Base-by-base conservation (phyloP, 1,139 yeast species). In the Lodderomyces pseudojiufengensis region DNA sequence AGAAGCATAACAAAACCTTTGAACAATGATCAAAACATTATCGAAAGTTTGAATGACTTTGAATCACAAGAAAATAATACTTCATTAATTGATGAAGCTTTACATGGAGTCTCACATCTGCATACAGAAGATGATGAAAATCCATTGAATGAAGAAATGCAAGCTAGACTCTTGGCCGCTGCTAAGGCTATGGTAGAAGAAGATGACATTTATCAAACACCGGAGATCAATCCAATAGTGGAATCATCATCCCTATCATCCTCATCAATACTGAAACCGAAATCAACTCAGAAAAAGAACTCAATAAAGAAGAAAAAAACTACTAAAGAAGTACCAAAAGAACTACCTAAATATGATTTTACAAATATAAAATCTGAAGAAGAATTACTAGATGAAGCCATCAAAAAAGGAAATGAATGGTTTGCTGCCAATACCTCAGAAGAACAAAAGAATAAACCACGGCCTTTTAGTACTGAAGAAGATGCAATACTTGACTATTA, bases 401-500 rank as follows among this genome's bases (percentile, higher is more conserved):
- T 31, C 7, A 16, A 27, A 15, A 29, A 25, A 29, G 27, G 34
- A 32, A 32, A 33, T 18, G 39, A 46, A 28, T 70, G 75, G 75
- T 68, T 54, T 48, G 62, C 61, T 2, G 42, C 53, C 9, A 54
- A 56, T 33, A 61, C 63, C 0, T 59, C 58, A 22, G 45, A 56
- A 2, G 49, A 48, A 21, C 48, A 47, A 3, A 57, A 57, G 30
- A 73, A 73, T 1, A 41, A 41, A 28, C 73, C 75, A 2, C 50
- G 74, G 16, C 53, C 62, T 28, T 85, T 85, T 50, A 65, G 83
- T 0, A 64, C 61, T 12, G 78, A 76, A 27, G 97, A 90, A 56
- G 78, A 73, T 30, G 69, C 63, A 14, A 83, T 86, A 0, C 76
- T 90, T 40, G 92, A 86, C 42, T 73, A 72, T 40, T 87, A 84